These are phyloP conservation scores for Neurospora crassa DNA, from an alignment of 2,329 filamentous ascomycete species.

Conservation along the genomic window DNA sequence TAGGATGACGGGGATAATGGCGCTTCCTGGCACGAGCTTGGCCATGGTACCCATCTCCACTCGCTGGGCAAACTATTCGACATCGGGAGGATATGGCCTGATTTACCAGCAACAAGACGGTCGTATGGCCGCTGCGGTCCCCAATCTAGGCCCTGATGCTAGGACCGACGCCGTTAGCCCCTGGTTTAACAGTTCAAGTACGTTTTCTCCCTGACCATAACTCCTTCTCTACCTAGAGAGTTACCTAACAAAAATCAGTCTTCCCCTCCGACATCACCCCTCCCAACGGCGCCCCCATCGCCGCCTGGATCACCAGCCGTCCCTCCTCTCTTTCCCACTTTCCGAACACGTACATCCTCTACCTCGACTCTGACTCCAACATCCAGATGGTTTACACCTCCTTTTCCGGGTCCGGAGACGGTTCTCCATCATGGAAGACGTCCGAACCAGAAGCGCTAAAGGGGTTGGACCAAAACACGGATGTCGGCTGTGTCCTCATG, in stretches of 20 bases:
- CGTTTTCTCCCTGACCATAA: background rate
- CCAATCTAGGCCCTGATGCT: background rate
- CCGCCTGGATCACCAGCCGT: background rate
- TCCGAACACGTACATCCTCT: background rate
- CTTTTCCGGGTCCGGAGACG: background rate
- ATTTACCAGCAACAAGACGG: background rate
- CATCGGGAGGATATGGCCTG: background rate
- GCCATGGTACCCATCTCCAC: background rate
- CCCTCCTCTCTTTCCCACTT: background rate
- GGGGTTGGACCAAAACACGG: background rate
- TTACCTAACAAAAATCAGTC: background rate
- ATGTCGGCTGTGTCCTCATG: background rate
- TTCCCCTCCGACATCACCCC: background rate
- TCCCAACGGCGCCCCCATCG: background rate
- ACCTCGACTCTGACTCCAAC: background rate
- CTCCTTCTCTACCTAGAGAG: background rate
- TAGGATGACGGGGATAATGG: background rate
- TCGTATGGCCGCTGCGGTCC: background rate
- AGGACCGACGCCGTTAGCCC: background rate
- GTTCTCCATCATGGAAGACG: background rate
- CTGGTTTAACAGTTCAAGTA: background rate
- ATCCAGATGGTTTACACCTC: background rate
- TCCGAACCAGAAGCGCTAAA: background rate
- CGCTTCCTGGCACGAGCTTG: background rate
- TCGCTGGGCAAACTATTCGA: background rate